Conservation (phyloP, 1,139 yeast species). For the Yarrowia galli region DNA sequence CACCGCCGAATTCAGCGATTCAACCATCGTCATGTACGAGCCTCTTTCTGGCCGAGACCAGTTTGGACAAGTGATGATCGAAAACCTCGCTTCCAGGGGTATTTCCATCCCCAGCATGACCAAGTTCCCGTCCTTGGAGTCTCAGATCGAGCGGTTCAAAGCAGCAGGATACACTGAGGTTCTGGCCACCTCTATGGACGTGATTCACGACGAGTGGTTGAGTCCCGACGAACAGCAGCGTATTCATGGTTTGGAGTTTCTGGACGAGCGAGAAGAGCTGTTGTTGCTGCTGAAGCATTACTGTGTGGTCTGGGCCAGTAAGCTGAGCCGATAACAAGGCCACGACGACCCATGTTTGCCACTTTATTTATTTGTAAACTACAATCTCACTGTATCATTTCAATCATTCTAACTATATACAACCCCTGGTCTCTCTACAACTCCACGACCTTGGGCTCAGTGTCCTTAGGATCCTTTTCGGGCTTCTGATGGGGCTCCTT, state of each 20-base stretch:
- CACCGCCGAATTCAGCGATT: constrained; percentile 39
- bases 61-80: constrained; percentile 84
- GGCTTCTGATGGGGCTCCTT: constrained; percentile 26
- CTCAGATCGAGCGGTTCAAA: constrained; percentile 54
- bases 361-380: no score
- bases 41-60: constrained; percentile 76
- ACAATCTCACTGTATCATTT: no score
- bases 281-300: constrained; percentile 77
- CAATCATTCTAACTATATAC: no score
- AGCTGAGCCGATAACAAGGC: constrained; percentile 1
- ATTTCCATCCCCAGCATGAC: constrained; percentile 71
- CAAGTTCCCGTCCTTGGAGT: constrained; percentile 58
- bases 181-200: constrained; percentile 64
- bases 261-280: constrained; percentile 92
- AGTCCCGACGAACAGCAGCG: constrained; percentile 57
- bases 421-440: not conserved
- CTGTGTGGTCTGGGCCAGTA: constrained; percentile 58
- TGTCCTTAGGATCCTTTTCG: constrained; percentile 15
- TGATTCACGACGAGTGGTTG: constrained; percentile 67
- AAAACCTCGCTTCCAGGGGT: constrained; percentile 73
- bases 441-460: constrained; percentile 18
- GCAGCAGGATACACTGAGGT: constrained; percentile 46
- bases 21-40: constrained; percentile 70
- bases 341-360: no score
- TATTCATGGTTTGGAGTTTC: constrained; percentile 69